A percentile compares a stretch with the other conserved stretches of the same genome.
Evolutionary conservation across 495 filamentous ascomycete species (phyloP).

Genomic region (Aspergillus avenaceus): DNA sequence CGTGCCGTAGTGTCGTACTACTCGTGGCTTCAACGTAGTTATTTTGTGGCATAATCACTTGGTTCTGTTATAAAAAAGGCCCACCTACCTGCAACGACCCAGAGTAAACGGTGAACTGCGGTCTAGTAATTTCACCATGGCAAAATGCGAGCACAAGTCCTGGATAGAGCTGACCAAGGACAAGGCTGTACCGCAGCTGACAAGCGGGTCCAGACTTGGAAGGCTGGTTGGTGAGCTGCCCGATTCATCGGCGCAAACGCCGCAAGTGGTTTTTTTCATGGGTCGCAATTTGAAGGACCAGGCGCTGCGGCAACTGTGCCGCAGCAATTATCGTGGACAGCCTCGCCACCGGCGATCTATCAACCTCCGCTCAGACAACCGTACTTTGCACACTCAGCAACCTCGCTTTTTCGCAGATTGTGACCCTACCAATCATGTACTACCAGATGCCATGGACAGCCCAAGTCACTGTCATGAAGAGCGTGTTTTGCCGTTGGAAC

Average conservation of each 20-base stretch:
- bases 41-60: too few relatives aligned
- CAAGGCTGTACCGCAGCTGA: neutral
- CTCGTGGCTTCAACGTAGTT: too few relatives aligned
- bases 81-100: too few relatives aligned
- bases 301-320: constrained; percentile 8
- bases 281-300: constrained; percentile 5
- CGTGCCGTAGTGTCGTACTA: too few relatives aligned
- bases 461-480: constrained; percentile 2
- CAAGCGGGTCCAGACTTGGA: neutral
- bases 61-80: too few relatives aligned
- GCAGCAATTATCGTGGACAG: constrained; percentile 6
- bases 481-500: neutral
- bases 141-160: constrained; percentile 2
- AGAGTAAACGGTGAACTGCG: too few relatives aligned
- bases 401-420: constrained; percentile 9
- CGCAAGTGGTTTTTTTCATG: constrained; percentile 10
- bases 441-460: neutral
- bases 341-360: neutral
- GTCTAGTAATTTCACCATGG: neutral
- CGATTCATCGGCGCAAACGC: constrained; percentile 1
- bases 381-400: constrained; percentile 4
- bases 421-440: constrained; percentile 1
- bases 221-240: constrained; percentile 3
- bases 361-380: constrained; percentile 9
- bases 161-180: constrained; percentile 2